Evolutionary conservation across 352 stramenopile species (phyloP).

Genomic region (Globisporangium spinosum): DNA sequence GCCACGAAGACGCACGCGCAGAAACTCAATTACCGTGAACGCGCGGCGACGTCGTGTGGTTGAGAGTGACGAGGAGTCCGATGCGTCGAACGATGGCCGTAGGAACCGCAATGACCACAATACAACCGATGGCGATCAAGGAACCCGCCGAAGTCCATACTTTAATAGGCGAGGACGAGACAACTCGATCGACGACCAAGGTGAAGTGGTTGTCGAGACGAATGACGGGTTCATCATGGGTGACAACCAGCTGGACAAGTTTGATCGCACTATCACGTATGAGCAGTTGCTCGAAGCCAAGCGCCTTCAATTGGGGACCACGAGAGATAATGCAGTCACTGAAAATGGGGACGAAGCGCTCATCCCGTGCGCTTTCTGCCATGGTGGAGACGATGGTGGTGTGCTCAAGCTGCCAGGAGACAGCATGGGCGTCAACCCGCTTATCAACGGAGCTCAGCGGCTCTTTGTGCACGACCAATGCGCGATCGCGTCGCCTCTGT

Average conservation of each 20-base stretch:
- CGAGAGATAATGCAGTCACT: conserved; percentile 20
- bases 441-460: conserved; percentile 63
- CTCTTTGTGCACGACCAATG: conserved; percentile 88
- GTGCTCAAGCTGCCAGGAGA: conserved; percentile 80
- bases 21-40: not conserved
- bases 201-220: conserved; percentile 69
- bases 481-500: conserved; percentile 76
- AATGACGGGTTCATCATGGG: conserved; percentile 82
- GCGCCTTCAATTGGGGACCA: conserved; percentile 30
- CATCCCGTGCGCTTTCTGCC: conserved; percentile 81
- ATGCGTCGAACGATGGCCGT: not conserved
- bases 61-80: conserved; percentile 16
- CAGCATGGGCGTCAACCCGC: conserved; percentile 61
- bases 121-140: conserved; percentile 8
- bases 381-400: conserved; percentile 54
- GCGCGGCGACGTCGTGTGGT: conserved; percentile 9
- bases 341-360: conserved; percentile 38
- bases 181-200: conserved; percentile 23
- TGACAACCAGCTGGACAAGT: conserved; percentile 79
- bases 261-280: conserved; percentile 66
- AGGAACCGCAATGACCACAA: conserved; percentile 4
- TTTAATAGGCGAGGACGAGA: conserved; percentile 1
- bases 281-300: conserved; percentile 58
- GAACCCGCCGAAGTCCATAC: conserved; percentile 18
- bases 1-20: conserved; percentile 15